Evolutionary conservation across 78 protist species (phyloP).

Genomic region (Capsaspora owczarzaki): DNA sequence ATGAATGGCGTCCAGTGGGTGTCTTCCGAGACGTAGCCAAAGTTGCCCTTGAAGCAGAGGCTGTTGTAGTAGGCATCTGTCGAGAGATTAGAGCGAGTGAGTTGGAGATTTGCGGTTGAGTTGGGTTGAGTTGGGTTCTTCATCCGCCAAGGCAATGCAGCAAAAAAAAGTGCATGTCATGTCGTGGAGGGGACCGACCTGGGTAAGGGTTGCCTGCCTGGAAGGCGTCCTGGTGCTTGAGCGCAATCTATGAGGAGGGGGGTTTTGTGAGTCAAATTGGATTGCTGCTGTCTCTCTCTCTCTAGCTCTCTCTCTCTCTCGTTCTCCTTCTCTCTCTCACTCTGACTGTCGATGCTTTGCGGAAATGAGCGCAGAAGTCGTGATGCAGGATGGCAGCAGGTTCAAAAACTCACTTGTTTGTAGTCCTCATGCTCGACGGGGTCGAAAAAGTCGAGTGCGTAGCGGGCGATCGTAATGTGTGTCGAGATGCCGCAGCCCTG

Average conservation of each 20-base stretch:
- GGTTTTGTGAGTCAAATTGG: too few species aligned
- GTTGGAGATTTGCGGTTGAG: not conserved
- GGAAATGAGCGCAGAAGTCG: too few species aligned
- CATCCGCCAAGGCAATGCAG: not conserved
- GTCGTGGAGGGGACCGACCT: not conserved
- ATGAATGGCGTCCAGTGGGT: not conserved
- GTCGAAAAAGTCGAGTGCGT: not conserved
- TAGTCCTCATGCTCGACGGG: not conserved
- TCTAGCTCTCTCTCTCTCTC: too few species aligned
- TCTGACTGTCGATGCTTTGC: too few species aligned
- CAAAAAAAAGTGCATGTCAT: not conserved
- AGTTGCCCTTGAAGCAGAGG: not conserved
- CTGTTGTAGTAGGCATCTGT: not conserved
- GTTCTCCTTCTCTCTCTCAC: too few species aligned
- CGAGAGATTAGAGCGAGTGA: too few species aligned
- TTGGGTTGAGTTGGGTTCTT: not conserved
- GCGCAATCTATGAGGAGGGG: too few species aligned
- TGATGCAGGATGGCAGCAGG: too few species aligned
- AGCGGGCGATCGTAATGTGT: not conserved
- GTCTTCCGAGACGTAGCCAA: not conserved
- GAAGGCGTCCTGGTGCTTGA: constrained; percentile 5
- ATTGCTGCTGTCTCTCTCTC: too few species aligned
- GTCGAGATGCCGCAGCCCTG: constrained; percentile 2
- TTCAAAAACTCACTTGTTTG: not conserved
- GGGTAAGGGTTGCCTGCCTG: not conserved